Base-by-base conservation (phyloP, 139 green algal genomes). In the Tetraselmis chui region DNA sequence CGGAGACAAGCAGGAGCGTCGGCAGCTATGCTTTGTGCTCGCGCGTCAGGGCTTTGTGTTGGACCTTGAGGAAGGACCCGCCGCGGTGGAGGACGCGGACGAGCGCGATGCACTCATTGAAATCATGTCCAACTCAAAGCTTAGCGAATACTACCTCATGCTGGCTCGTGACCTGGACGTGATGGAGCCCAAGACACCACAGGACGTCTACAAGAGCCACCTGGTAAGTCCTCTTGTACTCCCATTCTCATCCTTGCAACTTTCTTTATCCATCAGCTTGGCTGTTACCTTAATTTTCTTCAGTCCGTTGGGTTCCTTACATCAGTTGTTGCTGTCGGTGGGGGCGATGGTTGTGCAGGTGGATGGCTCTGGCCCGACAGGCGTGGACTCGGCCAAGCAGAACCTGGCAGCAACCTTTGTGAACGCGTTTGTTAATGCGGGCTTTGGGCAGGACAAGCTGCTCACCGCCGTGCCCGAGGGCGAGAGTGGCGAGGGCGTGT, bases 361-460 rank as follows among this genome's bases (percentile, higher is more conserved):
- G 45, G 45, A 67, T 18, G 45, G 45, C 45, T 67, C 45, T 67
- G 45, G 11, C 45, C 45, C 45, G 11, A 18, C 92, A 0, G 89
- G 89, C 0, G 89, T 98, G 25, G 97, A 99, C 88, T 95, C 89
- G 1, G 97, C 97, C 1, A 91, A 93, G 29, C 90, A 94, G 76
- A 99, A 99, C 88, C 91, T 99, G 79, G 95, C 97, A 0, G 89
- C 91, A 32, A 97, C 97, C 0, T 98, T 98, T 87, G 97, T 99
- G 28, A 99, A 99, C 85, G 97, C 89, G 18, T 98, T 99, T 82
- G 95, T 99, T 22, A 99, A 99, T 83, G 95, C 96, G 27, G 97
- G 96, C 25, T 99, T 98, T 80, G 97, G 97, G 1, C 89, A 97
- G 45, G 96, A 98, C 87, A 96, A 96, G 90, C 90, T 98, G 31